Evolutionary conservation across 192 early-diverging fungal species (phyloP), one percentile per base, ranked within the genome.

Genomic region (Rhizophlyctis rosea): DNA sequence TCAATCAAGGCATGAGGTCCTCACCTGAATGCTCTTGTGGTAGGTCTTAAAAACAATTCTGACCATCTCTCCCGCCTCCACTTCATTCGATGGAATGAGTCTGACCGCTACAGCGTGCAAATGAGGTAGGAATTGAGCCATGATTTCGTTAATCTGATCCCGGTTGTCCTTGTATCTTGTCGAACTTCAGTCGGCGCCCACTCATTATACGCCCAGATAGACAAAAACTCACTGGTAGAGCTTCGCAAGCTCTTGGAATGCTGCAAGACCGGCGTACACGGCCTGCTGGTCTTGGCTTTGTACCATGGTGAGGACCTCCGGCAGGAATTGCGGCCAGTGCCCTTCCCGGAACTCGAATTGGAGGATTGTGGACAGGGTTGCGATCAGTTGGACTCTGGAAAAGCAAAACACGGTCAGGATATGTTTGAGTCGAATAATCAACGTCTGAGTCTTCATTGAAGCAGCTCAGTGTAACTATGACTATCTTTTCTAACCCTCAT

Each of bases 11-110:
- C n/a, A n/a, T n/a, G n/a, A n/a, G n/a, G n/a, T n/a, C 21, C 34
- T 14, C 34, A 74, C 75, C 72, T 89, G 86, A 57, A 90, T 90
- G 47, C 81, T 80, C 54, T 82, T 65, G 67, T 81, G 75, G 69
- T 94, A 96, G 48, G 82, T 87, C 75, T 95, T 96, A 67, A 94
- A 75, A 44, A 89, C 82, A 32, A 87, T 75, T 76, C 93, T 93
- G 55, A 90, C 76, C 84, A 96, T 89, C 65, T 87, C 85, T 23
- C 86, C 89, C 11, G 92, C 92, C 71, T 92, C 88, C 1, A 82
- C 62, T 35, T 80, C 87, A 55, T 87, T 78, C 36, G 79, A 73
- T 13, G 64, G 71, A 32, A 87, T 58, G 4, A 92, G 72, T 47
- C 79, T 73, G 24, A 85, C 72, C 9, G 86, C 91, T 62, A 98